Conservation (phyloP, 129 eudicot genomes). For the Escallonia rubra region DNA sequence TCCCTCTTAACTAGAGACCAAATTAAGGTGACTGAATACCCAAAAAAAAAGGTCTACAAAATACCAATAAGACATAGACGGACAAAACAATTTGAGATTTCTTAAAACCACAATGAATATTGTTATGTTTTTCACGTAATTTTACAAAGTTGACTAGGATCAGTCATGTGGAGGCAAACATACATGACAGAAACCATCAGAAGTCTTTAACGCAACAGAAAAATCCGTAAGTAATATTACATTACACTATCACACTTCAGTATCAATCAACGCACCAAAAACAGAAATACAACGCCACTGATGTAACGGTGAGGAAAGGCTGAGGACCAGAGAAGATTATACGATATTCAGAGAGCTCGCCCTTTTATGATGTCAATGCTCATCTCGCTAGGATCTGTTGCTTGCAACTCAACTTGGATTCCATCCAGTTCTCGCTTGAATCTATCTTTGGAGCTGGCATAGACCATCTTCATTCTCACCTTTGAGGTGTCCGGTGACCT, state of each 20-base stretch:
- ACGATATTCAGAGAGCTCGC: constrained; percentile 47
- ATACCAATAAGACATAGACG: no score
- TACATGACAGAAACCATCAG: neutral
- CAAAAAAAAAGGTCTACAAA: neutral
- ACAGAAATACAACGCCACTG: neutral
- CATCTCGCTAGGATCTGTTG: constrained; percentile 95
- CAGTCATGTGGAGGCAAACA: neutral
- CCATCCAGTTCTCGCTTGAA: constrained; percentile 93
- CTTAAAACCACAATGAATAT: neutral
- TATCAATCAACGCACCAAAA: neutral
- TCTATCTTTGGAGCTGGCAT: constrained; percentile 91
- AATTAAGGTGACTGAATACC: no score
- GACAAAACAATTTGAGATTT: neutral
- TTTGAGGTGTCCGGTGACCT: constrained; percentile 86
- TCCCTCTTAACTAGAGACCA: no score
- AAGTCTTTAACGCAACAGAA: constrained; percentile 3
- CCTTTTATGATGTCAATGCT: constrained; percentile 75
- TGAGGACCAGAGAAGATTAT: neutral
- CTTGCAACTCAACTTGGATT: constrained; percentile 85
- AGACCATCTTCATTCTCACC: constrained; percentile 96
- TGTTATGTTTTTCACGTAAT: neutral
- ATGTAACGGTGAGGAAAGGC: constrained; percentile 1
- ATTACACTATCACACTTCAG: neutral
- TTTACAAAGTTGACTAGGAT: neutral
- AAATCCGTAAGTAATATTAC: neutral